Evolutionary conservation across 1,139 yeast species (phyloP).

Genomic region (Geotrichum bryndzae): DNA sequence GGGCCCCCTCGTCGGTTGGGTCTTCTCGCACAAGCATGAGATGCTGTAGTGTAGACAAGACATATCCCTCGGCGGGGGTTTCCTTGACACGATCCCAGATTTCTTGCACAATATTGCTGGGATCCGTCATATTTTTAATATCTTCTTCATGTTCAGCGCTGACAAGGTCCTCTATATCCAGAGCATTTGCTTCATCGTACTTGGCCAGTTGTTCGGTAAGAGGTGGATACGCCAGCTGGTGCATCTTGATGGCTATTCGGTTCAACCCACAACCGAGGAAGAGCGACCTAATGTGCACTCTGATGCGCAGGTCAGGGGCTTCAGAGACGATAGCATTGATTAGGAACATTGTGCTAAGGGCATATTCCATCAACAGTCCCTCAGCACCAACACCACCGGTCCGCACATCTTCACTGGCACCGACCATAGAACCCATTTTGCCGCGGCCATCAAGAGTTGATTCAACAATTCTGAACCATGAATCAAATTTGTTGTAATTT

Average conservation of each 20-base stretch:
- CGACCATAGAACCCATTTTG: conserved; percentile 81
- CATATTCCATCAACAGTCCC: conserved; percentile 70
- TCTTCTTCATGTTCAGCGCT: conserved; percentile 56
- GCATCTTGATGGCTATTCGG: conserved; percentile 56
- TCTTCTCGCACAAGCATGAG: conserved; percentile 50
- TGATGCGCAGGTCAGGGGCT: conserved; percentile 54
- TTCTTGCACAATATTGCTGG: conserved; percentile 61
- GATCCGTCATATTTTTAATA: conserved; percentile 45
- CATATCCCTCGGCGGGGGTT: conserved; percentile 61
- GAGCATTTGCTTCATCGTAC: conserved; percentile 59
- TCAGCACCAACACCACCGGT: conserved; percentile 58
- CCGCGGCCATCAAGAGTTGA: conserved; percentile 83
- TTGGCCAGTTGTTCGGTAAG: conserved; percentile 61
- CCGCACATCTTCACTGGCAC: conserved; percentile 81
- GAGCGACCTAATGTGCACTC: conserved; percentile 73
- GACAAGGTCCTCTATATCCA: conserved; percentile 62
- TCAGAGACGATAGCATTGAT: conserved; percentile 66
- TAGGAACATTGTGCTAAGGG: conserved; percentile 69
- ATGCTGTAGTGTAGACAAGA: conserved; percentile 81
- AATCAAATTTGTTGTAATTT: conserved; percentile 65
- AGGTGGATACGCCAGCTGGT: conserved; percentile 54
- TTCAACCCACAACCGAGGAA: conserved; percentile 71
- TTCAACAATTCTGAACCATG: conserved; percentile 73
- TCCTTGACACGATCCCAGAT: conserved; percentile 51
- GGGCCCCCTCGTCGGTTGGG: conserved; percentile 55